Conservation (phyloP, 768 basidiomycete species). For the Xerocomus potaroensis region DNA sequence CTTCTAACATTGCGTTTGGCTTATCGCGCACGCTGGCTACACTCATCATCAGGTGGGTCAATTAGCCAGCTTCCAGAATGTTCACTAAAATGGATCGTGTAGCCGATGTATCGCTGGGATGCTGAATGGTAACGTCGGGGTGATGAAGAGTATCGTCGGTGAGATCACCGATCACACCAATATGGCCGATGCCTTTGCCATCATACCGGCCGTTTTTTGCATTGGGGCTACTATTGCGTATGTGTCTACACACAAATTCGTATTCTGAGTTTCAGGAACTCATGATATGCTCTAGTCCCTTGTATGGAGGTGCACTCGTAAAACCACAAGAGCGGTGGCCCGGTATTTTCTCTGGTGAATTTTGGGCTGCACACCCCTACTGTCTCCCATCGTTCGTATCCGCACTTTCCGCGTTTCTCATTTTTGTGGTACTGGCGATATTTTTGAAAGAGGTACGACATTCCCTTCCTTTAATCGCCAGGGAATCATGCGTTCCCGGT, state of each 20-base stretch:
- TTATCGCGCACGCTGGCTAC: constrained; percentile 54
- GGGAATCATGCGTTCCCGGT: too few species aligned
- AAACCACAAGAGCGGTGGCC: constrained; percentile 58
- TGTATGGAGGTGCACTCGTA: constrained; percentile 55
- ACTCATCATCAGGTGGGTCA: constrained; percentile 50
- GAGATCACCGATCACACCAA: constrained; percentile 64
- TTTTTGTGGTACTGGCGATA: constrained; percentile 17
- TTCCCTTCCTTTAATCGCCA: constrained; percentile 6
- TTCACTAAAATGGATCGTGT: constrained; percentile 12
- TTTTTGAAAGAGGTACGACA: constrained; percentile 30
- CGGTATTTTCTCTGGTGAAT: constrained; percentile 40
- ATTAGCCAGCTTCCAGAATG: not conserved
- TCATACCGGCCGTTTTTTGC: constrained; percentile 35
- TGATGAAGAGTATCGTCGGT: constrained; percentile 70
- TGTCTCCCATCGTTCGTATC: constrained; percentile 40
- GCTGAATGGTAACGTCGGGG: constrained; percentile 66
- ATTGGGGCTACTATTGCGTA: constrained; percentile 34
- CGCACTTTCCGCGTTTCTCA: constrained; percentile 23
- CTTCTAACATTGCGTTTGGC: constrained; percentile 62
- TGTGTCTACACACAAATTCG: not conserved
- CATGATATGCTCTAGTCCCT: constrained; percentile 37
- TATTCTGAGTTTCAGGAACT: not conserved
- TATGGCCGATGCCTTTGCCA: constrained; percentile 37
- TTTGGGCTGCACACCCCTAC: constrained; percentile 52
- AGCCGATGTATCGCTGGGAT: constrained; percentile 65